Evolutionary conservation across 345 rosid genomes (phyloP).

Genomic region (Eucalyptus leucophloia): DNA sequence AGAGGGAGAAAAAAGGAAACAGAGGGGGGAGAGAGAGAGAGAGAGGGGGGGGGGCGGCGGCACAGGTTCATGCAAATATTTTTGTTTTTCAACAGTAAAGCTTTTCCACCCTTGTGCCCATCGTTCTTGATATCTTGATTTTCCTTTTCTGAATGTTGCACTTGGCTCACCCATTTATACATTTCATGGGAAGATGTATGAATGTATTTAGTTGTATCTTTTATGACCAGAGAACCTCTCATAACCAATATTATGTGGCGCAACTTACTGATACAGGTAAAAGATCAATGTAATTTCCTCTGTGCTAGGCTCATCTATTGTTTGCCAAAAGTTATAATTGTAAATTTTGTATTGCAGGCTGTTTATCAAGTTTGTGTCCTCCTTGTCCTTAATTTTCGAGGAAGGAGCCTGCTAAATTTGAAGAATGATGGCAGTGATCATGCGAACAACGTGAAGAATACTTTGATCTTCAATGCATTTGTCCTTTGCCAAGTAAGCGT

Average conservation of each 20-base stretch:
- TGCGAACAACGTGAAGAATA: conserved; percentile 55
- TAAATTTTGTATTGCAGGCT: conserved; percentile 34
- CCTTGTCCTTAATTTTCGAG: conserved; percentile 63
- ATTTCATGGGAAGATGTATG: not conserved
- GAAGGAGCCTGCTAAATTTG: conserved; percentile 45
- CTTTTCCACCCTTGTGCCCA: not conserved
- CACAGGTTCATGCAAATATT: too few relatives aligned
- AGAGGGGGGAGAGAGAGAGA: rapidly evolving
- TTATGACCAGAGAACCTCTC: conserved; percentile 69
- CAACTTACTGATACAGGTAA: conserved; percentile 81
- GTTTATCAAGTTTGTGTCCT: conserved; percentile 70
- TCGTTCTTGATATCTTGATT: not conserved
- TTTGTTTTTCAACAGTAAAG: too few relatives aligned
- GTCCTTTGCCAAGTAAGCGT: conserved; percentile 82
- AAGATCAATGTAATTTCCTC: not conserved
- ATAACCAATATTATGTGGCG: conserved; percentile 98
- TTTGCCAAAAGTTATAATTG: not conserved
- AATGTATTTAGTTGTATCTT: not conserved
- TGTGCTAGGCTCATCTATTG: not conserved
- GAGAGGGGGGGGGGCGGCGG: too few relatives aligned
- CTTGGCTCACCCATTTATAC: not conserved
- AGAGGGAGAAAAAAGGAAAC: not conserved
- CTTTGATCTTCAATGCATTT: conserved; percentile 88
- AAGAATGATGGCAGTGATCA: conserved; percentile 7
- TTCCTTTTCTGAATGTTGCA: not conserved